These are phyloP conservation scores for Trametes versicolor DNA, from an alignment of 1,284 basidiomycete species.

Conservation along the genomic window DNA sequence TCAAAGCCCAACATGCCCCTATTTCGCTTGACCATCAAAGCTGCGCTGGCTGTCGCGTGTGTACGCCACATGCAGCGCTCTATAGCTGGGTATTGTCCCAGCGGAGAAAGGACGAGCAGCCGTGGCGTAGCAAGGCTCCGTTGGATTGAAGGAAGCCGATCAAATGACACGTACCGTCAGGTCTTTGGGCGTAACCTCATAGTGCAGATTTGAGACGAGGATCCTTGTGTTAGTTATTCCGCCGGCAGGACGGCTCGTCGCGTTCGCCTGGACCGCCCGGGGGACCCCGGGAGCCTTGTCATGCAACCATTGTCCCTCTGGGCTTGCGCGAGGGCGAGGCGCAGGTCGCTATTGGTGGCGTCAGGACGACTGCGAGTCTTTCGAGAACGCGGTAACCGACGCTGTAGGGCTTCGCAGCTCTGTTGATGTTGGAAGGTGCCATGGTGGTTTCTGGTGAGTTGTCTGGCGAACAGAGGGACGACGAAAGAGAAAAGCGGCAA, in stretches of 20 bases:
- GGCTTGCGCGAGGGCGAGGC: slow-evolving; percentile 50
- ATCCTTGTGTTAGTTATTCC: slow-evolving; percentile 67
- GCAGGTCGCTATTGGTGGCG: slow-evolving; percentile 54
- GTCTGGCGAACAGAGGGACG: slow-evolving; percentile 4
- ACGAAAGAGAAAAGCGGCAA: background rate
- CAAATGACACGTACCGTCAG: slow-evolving; percentile 70
- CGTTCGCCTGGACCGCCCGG: slow-evolving; percentile 42
- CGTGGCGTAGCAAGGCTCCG: background rate
- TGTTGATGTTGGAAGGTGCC: slow-evolving; percentile 38
- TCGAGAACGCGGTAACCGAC: slow-evolving; percentile 46
- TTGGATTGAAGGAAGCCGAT: background rate
- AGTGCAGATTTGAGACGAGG: slow-evolving; percentile 90
- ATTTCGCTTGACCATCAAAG: too few relatives aligned
- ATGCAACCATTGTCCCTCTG: slow-evolving; percentile 76
- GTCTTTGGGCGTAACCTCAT: slow-evolving; percentile 91
- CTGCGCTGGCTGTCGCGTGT: too few relatives aligned
- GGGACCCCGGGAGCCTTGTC: slow-evolving; percentile 62
- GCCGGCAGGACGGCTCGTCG: slow-evolving; percentile 40
- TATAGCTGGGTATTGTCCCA: too few relatives aligned
- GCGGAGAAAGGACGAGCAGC: background rate
- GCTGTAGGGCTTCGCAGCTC: slow-evolving; percentile 58
- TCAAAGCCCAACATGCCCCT: too few relatives aligned
- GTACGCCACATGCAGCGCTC: too few relatives aligned
- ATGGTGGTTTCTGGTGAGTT: slow-evolving; percentile 25
- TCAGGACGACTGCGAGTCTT: slow-evolving; percentile 12